These are phyloP conservation scores for Chrysosporium queenslandicum DNA, from an alignment of 2,329 filamentous ascomycete genomes.

Conservation along the genomic window DNA sequence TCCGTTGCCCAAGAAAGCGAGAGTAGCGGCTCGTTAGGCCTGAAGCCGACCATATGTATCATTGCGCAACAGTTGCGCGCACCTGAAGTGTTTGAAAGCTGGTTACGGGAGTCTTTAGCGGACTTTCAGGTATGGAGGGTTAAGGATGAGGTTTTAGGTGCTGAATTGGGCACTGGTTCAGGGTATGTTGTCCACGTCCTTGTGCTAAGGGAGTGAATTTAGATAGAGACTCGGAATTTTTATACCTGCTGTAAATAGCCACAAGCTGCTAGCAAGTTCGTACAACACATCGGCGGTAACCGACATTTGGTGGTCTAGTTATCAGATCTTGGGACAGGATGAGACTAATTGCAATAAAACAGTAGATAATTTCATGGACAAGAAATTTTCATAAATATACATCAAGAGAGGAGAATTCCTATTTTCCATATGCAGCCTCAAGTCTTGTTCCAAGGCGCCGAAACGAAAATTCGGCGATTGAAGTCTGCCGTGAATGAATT, in stretches of 20 bases:
- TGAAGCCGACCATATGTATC: constrained; percentile 57
- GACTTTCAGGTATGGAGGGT: constrained; percentile 69
- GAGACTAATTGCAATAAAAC: no score
- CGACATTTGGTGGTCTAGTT: no score
- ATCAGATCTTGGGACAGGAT: no score
- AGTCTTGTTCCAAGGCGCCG: no score
- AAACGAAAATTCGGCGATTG: no score
- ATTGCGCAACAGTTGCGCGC: constrained; percentile 83
- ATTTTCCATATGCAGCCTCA: constrained; percentile 26
- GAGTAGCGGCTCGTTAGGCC: background rate
- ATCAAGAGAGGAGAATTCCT: constrained; percentile 35
- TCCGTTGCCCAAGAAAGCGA: constrained; percentile 5
- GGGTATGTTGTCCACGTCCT: constrained; percentile 81
- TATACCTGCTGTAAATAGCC: no score
- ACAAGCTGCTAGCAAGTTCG: no score
- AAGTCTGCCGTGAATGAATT: background rate
- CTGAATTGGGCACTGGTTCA: constrained; percentile 50
- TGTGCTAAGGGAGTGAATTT: constrained; percentile 40
- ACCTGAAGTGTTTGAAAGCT: constrained; percentile 72
- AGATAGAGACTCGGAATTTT: no score
- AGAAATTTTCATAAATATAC: constrained; percentile 13
- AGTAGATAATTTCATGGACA: constrained; percentile 3
- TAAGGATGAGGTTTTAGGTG: constrained; percentile 51
- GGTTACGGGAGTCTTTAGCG: constrained; percentile 58
- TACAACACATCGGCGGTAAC: no score